Evolutionary conservation across 2,329 filamentous ascomycete species (phyloP), one percentile per base, ranked within the genome.

Genomic region (Aspergillus hiratsukae): DNA sequence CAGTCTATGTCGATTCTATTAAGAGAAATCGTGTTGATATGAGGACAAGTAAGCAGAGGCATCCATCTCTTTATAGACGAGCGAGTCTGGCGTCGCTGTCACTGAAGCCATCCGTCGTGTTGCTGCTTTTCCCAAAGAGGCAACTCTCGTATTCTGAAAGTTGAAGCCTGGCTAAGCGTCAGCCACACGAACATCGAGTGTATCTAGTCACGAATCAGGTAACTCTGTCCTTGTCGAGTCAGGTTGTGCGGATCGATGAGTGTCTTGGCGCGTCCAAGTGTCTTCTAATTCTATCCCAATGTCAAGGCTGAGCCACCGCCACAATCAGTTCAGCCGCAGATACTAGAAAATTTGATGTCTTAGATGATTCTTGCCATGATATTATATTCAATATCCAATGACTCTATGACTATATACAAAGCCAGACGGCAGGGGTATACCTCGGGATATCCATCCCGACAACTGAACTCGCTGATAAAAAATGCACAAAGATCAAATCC

Each of bases 361-460:
- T 7, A 17, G 31, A 17, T 14, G 17, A 7, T 3, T 37, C 31
- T 37, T 37, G 14, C 5, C 31, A 37, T 17, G 21, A 35, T 40
- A 25, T 37, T 27, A 41, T 51, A 19, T 51, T 7, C 35, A 40
- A 10, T 25, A 46, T 46, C 43, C 43, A 46, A 25, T 23, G 35
- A 41, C 19, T 51, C 49, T 51, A 51, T 51, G 19, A 29, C 10
- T 41, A 51, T 51, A 25, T 51, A 41, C 49, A 51, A 37, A 51
- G 19, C 35, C 49, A 51, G 21, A 25, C 31, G 11, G 19, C 11
- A 52, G 8, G 23, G 25, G 37, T 52, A 45, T 28, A 43, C 23
- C 19, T 27, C 21, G 25, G 25, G 27, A 52, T 17, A 41, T 41
- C 25, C 29, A 23, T 29, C 35, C 40, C 37, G 43, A 28, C 43